Percentiles rank a stretch among this genome's conserved stretches.
These are phyloP conservation scores for Carallia brachiata DNA, from an alignment of 345 rosid genomes.

Conservation along the genomic window DNA sequence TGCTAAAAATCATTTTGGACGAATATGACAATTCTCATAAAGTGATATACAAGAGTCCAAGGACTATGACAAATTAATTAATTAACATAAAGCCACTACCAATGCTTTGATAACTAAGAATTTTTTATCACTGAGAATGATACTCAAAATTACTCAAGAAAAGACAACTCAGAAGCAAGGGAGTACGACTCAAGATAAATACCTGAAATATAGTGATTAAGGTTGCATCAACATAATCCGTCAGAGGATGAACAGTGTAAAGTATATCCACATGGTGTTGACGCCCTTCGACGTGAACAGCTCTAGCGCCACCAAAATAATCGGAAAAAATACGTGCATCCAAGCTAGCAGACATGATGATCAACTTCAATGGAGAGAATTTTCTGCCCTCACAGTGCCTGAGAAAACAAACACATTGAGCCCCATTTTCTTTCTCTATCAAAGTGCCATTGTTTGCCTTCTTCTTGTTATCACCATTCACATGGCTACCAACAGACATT, in stretches of 20 bases:
- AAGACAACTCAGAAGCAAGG: neutral
- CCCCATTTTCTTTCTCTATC: conserved; percentile 34
- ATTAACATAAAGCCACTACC: neutral
- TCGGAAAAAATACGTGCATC: conserved; percentile 83
- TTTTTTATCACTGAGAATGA: neutral
- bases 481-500: conserved; percentile 31
- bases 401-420: conserved; percentile 26
- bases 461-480: conserved; percentile 19
- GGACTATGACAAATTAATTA: neutral
- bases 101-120: neutral
- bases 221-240: conserved; percentile 82
- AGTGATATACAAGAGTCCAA: neutral
- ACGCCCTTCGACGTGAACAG: conserved; percentile 80
- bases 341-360: conserved; percentile 98
- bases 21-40: neutral
- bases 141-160: neutral
- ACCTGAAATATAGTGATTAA: conserved; percentile 86
- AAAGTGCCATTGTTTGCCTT: conserved; percentile 26
- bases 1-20: neutral
- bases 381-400: conserved; percentile 50
- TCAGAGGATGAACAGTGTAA: conserved; percentile 59
- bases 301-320: conserved; percentile 83
- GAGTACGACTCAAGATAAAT: conserved; percentile 17
- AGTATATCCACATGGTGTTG: conserved; percentile 79
- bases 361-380: conserved; percentile 64